Evolutionary conservation across 2,329 filamentous ascomycete genomes (phyloP), one percentile per base, ranked within the genome.

Genomic region (Alternaria sp.): DNA sequence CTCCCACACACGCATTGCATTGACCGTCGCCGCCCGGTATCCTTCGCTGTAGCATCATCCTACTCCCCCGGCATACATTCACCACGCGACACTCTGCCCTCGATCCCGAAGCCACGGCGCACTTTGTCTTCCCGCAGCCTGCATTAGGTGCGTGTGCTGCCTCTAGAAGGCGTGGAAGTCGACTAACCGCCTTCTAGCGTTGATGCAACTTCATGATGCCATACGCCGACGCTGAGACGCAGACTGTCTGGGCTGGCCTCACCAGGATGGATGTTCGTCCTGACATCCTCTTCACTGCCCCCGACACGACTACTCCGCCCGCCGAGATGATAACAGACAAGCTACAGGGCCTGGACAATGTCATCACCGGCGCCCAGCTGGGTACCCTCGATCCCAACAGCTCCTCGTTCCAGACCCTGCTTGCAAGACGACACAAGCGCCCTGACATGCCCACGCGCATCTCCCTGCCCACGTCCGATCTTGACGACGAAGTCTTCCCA

Each of bases 211-310:
- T 49, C 44, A 59, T 32, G 30, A 59, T 59, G 57, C 59, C 66
- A 39, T 77, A 77, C 68, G 68, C 71, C 63, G 69, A 77, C 54
- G 62, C 62, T 42, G 59, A 61, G 52, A 65, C 68, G 36, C 75
- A 78, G 57, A 78, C 75, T 12, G 54, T 68, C 14, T 76, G 76
- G 66, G 66, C 69, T 9, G 74, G 75, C 30, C 64, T 78, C 26
- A 67, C 67, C 48, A 69, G 71, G 57, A 67, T 72, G 56, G 66
- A 70, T 36, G 57, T 69, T 59, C 64, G 67, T 64, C 72, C 73
- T 32, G 59, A 69, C 14, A 57, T 69, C 16, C 69, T 76, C 59
- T 61, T 64, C 58, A 59, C 64, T 39, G 55, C 64, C 44, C 69
- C 65, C 39, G 58, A 69, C 58, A 73, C 73, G 7, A 65, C 65